phyloP scores from a whole-genome alignment of 169 alveolate species.

The Plasmodium fragile region DNA sequence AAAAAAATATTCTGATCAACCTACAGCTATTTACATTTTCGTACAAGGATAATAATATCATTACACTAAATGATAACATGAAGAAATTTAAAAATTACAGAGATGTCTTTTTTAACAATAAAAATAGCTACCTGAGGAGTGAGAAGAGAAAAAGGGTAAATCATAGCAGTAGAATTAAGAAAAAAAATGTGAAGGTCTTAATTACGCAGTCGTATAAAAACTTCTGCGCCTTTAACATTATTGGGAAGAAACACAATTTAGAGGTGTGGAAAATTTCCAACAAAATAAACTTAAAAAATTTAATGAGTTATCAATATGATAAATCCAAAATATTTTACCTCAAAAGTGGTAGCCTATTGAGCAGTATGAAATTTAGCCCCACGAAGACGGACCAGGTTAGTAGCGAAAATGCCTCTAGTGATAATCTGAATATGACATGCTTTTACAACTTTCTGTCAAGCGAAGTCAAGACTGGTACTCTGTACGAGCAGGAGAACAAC shows the following conservation, averaged over 20 bases:
- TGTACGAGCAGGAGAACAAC: constrained; percentile 74
- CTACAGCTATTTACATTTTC: constrained; percentile 70
- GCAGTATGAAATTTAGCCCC: background rate
- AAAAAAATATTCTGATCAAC: constrained; percentile 54
- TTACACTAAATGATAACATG: constrained; percentile 68
- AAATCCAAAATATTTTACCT: constrained; percentile 55
- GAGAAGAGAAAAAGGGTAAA: constrained; percentile 30
- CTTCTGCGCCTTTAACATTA: constrained; percentile 70
- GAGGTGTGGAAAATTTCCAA: constrained; percentile 66
- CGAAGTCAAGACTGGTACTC: constrained; percentile 59
- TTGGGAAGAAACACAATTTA: constrained; percentile 71
- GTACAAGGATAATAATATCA: constrained; percentile 73
- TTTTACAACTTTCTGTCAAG: constrained; percentile 42
- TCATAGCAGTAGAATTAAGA: constrained; percentile 4
- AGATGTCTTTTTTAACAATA: constrained; percentile 63
- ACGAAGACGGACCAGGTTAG: background rate
- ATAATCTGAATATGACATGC: background rate
- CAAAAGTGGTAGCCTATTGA: constrained; percentile 21
- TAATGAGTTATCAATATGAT: constrained; percentile 45
- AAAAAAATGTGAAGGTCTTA: constrained; percentile 55
- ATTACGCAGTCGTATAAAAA: constrained; percentile 74
- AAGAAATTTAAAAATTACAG: constrained; percentile 73
- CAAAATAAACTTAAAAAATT: constrained; percentile 18
- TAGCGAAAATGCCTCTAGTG: background rate
- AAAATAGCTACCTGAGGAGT: background rate